A percentile compares a stretch with the other conserved stretches of the same genome.
Conservation (phyloP, 306 rosid genomes). For the Begonia peltatifolia region DNA sequence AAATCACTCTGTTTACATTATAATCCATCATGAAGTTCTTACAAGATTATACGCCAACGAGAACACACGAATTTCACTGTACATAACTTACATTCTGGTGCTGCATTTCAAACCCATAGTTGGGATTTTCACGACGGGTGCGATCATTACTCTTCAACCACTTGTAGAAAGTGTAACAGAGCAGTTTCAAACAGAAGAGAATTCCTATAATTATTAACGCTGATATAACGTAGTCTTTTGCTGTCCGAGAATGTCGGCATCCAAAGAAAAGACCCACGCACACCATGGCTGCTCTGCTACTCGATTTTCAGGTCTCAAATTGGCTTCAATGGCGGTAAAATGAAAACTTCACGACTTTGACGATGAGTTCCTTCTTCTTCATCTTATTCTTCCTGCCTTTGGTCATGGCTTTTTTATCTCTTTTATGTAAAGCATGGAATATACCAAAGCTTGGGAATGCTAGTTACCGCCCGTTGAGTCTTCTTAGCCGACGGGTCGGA, state of each 20-base stretch:
- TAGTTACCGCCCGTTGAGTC: not conserved
- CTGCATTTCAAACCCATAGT: slow-evolving; percentile 8
- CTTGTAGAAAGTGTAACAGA: slow-evolving; percentile 12
- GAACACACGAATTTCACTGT: not conserved
- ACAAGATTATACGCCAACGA: no score
- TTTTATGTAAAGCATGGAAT: slow-evolving; percentile 18
- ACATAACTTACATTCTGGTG: not conserved
- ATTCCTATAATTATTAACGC: slow-evolving; percentile 24
- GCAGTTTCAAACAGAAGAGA: slow-evolving; percentile 20
- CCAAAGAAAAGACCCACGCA: slow-evolving; percentile 23
- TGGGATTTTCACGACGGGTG: not conserved
- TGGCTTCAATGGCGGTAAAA: not conserved
- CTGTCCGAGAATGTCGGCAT: slow-evolving; percentile 16
- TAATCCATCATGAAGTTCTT: no score
- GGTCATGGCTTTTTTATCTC: slow-evolving; percentile 9
- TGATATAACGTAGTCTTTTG: slow-evolving; percentile 16
- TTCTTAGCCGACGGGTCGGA: not conserved
- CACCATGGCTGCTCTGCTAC: slow-evolving; percentile 17
- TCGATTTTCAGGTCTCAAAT: not conserved
- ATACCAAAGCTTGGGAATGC: not conserved
- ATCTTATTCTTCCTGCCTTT: slow-evolving; percentile 23
- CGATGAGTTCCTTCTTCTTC: slow-evolving; percentile 1
- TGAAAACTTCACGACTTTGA: not conserved
- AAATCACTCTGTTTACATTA: no score
- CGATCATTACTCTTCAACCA: slow-evolving; percentile 4